Evolutionary conservation across 371 early-diverging fungal genomes (phyloP), one percentile per base, ranked within the genome.

Genomic region (Haplosporangium sp.): DNA sequence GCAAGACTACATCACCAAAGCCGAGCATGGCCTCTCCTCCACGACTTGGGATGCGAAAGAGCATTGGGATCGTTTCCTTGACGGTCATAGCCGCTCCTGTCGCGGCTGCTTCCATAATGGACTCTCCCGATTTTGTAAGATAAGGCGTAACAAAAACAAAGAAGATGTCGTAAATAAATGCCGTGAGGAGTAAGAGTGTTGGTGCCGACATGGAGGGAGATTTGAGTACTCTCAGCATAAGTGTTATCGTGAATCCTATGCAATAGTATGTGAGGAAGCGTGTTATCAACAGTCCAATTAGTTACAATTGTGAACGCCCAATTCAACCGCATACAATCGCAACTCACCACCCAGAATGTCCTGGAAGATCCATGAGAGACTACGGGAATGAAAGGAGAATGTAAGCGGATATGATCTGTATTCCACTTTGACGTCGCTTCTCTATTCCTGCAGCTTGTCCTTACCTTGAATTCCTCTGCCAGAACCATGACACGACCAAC

Each of bases 1-100:
- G 81, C n/a, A 81, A 55, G 36, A 77, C 79, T 48, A 81, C 73
- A 42, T 81, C 79, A 12, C 81, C 81, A 55, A 81, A 81, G 9
- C 81, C 81, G 10, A 81, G 59, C 59, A 81, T 73, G 59, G 81
- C 77, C 18, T 81, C 73, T 10, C 77, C 81, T 48, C 67, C 67
- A 9, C 20, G 40, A 5, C 68, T 68, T 5, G 81, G 81, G 20
- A 81, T 59, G 16, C 77, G 69, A 51, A 76, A 79, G 11, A 81
- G 65, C 79, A 81, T 72, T 0, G 81, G 81, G 14, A 81, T 66
- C 0, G 73, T 60, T 37, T 81, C 81, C 21, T 74, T 74, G 55
- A 79, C 77, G 4, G 81, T 81, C 66, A 76, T 48, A 5, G 68
- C 68, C 16, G 81, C 74, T 8, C 81, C 81, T 52, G 81, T 81